A percentile compares a stretch with the other conserved stretches of the same genome.
Conservation (phyloP, 331 rosid genomes). For the Rhamnella rubrinervis region DNA sequence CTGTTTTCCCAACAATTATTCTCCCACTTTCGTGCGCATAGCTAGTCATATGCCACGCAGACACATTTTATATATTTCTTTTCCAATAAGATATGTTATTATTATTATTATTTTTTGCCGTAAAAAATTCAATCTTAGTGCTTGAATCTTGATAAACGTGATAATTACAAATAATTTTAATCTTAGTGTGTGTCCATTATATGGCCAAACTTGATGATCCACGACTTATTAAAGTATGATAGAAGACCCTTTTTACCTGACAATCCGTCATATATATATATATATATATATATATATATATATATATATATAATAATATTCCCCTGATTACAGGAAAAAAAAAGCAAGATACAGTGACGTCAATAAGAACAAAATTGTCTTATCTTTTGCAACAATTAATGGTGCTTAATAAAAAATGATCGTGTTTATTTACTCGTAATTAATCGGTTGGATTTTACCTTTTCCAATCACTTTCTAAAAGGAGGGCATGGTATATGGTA, state of each 20-base stretch:
- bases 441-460: not conserved
- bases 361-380: not conserved
- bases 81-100: not conserved
- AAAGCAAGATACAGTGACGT: conserved; percentile 29
- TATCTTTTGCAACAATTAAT: conserved; percentile 14
- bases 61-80: not conserved
- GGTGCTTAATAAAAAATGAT: not conserved
- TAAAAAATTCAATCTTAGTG: not conserved
- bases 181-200: not conserved
- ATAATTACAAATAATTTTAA: no score
- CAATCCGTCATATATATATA: not conserved
- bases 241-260: not conserved
- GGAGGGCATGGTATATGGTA: no score
- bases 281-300: conserved; percentile 19
- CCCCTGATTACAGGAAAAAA: conserved; percentile 26
- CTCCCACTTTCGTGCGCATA: not conserved
- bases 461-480: no score
- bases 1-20: conserved; percentile 17
- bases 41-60: not conserved
- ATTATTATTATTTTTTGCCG: not conserved
- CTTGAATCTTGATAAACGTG: not conserved
- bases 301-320: conserved; percentile 12
- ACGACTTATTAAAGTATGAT: conserved; percentile 8
- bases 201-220: conserved; percentile 4
- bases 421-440: not conserved